Evolutionary conservation across 805 yeast species (phyloP).

Genomic region (Yamadazyma endophytica): DNA sequence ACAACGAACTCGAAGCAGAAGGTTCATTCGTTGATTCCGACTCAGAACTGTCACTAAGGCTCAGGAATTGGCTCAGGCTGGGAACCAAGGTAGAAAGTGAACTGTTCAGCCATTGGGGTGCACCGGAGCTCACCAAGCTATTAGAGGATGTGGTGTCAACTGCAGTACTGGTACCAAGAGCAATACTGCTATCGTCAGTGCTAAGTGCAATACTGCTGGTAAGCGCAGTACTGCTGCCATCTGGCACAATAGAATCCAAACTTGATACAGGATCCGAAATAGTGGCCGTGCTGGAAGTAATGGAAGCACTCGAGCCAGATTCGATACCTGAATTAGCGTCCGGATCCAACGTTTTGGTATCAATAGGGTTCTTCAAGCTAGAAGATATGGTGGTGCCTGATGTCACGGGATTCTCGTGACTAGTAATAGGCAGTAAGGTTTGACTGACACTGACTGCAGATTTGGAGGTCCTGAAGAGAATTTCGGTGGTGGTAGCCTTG

Average conservation of each 20-base stretch:
- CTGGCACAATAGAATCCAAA: background rate
- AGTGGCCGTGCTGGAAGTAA: background rate
- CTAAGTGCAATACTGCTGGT: too few relatives aligned
- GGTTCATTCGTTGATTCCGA: too few relatives aligned
- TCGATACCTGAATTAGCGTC: conserved; percentile 1
- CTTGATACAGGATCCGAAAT: background rate
- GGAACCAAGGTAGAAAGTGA: too few relatives aligned
- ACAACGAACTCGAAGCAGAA: background rate
- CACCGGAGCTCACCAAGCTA: too few relatives aligned
- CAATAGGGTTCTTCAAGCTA: conserved; percentile 18
- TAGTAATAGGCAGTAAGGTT: conserved; percentile 14
- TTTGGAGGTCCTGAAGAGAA: conserved; percentile 18
- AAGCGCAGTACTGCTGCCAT: too few relatives aligned
- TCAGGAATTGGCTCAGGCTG: too few relatives aligned
- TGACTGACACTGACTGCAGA: conserved; percentile 15
- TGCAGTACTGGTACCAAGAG: too few relatives aligned
- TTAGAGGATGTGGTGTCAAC: too few relatives aligned
- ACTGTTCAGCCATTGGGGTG: too few relatives aligned
- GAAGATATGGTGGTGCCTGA: conserved; percentile 17
- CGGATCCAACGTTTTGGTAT: conserved; percentile 15
- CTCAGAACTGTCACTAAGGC: too few relatives aligned
- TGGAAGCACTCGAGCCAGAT: background rate
- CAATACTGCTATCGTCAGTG: too few relatives aligned
- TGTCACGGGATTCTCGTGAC: conserved; percentile 22
- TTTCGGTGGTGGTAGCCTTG: conserved; percentile 19